A percentile compares a stretch with the other conserved stretches of the same genome.
These are phyloP conservation scores for Fennellomyces sp. DNA, from an alignment of 371 early-diverging fungal genomes.

Conservation along the genomic window DNA sequence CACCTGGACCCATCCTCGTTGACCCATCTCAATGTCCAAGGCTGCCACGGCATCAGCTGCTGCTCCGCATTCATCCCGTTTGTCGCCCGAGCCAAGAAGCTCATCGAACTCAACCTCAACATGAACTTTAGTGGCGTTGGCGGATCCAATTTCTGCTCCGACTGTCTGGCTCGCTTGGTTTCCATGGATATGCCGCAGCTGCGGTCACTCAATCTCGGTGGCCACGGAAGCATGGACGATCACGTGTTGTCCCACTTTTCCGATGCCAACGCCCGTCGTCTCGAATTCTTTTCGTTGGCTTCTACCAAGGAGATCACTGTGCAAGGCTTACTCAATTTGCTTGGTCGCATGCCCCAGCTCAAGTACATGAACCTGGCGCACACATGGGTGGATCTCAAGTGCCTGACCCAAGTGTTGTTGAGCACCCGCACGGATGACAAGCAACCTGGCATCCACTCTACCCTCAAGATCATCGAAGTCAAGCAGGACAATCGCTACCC, in stretches of 20 bases:
- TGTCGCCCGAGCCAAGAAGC: not conserved
- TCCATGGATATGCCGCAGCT: slow-evolving; percentile 1
- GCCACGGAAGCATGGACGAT: slow-evolving; percentile 28
- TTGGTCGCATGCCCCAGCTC: slow-evolving; percentile 7
- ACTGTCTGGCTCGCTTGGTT: slow-evolving; percentile 17
- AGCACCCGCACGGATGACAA: not conserved
- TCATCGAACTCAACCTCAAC: slow-evolving; percentile 30
- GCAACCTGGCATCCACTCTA: not conserved
- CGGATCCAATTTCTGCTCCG: slow-evolving; percentile 26
- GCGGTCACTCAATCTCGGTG: slow-evolving; percentile 31
- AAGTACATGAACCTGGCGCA: slow-evolving; percentile 12
- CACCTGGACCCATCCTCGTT: slow-evolving; percentile 19
- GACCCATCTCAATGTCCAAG: slow-evolving; percentile 34
- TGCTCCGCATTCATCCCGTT: slow-evolving; percentile 26
- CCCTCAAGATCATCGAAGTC: slow-evolving; percentile 27
- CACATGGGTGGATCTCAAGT: slow-evolving; percentile 8
- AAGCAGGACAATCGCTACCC: slow-evolving; percentile 13
- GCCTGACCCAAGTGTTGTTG: not conserved
- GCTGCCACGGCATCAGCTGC: slow-evolving; percentile 34
- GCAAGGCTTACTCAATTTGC: not conserved
- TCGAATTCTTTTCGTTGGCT: slow-evolving; percentile 8
- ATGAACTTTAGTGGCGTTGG: slow-evolving; percentile 30
- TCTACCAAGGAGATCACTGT: slow-evolving; percentile 3
- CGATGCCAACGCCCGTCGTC: not conserved
- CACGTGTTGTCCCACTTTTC: not conserved